Percentiles rank a stretch among this genome's conserved stretches.
Evolutionary conservation across 2,329 filamentous ascomycete genomes (phyloP).

Genomic region (Clonostachys rhizophaga): DNA sequence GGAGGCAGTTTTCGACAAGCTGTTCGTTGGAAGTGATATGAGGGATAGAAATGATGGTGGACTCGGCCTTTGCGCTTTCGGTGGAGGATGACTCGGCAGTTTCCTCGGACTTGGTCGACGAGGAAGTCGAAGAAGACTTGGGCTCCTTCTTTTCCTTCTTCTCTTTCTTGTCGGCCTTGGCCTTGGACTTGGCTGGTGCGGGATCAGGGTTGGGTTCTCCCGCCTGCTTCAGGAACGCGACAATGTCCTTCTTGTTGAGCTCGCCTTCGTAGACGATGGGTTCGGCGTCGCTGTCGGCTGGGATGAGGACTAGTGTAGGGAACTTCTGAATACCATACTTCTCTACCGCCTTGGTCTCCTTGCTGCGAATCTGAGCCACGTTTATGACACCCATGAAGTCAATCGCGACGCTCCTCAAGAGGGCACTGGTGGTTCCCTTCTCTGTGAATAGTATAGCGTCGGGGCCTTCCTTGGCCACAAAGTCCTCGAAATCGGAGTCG

Average conservation of each 20-base stretch:
- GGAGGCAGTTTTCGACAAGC: slow-evolving; percentile 68
- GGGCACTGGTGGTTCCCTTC: slow-evolving; percentile 80
- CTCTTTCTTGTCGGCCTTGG: slow-evolving; percentile 21
- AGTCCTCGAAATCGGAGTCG: slow-evolving; percentile 74
- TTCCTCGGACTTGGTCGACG: neutral
- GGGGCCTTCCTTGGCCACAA: slow-evolving; percentile 67
- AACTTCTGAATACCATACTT: slow-evolving; percentile 74
- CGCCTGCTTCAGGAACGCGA: slow-evolving; percentile 76
- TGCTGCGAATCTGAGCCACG: slow-evolving; percentile 79
- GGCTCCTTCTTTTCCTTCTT: slow-evolving; percentile 16
- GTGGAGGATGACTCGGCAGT: neutral
- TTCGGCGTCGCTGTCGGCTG: slow-evolving; percentile 59
- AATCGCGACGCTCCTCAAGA: slow-evolving; percentile 80
- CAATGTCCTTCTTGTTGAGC: slow-evolving; percentile 77
- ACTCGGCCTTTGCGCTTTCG: slow-evolving; percentile 17
- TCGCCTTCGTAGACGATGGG: slow-evolving; percentile 74
- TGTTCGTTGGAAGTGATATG: slow-evolving; percentile 59
- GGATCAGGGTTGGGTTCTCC: slow-evolving; percentile 77
- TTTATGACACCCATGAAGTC: slow-evolving; percentile 80
- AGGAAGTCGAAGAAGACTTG: slow-evolving; percentile 10
- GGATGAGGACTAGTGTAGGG: slow-evolving; percentile 76
- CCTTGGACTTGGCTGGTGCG: slow-evolving; percentile 29
- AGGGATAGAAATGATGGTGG: slow-evolving; percentile 53
- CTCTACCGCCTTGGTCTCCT: slow-evolving; percentile 67
- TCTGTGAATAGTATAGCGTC: slow-evolving; percentile 93